phyloP scores from a whole-genome alignment of 2,329 filamentous ascomycete genomes.

The Hypoxylon sp. region DNA sequence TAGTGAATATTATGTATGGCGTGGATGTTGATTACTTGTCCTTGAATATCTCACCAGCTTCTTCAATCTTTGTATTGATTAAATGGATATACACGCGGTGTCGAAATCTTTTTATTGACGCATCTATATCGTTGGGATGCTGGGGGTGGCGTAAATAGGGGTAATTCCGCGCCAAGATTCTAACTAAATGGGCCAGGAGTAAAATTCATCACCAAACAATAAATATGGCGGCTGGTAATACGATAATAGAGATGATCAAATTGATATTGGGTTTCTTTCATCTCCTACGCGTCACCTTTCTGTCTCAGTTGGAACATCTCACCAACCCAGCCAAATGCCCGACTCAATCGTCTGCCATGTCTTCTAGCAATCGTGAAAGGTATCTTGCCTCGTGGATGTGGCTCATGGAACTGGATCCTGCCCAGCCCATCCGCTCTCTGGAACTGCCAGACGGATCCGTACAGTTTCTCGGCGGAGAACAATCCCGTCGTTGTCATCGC shows the following conservation, averaged over 20 bases:
- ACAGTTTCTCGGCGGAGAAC: constrained; percentile 65
- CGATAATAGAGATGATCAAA: background rate
- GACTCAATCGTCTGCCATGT: constrained; percentile 57
- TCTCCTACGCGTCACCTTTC: no score
- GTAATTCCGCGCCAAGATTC: no score
- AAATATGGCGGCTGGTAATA: background rate
- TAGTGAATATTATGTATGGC: no score
- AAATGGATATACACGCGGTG: no score
- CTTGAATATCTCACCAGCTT: no score
- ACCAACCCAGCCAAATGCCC: constrained; percentile 60
- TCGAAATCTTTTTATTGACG: no score
- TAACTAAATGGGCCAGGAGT: no score
- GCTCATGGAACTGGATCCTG: constrained; percentile 68
- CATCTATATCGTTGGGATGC: no score
- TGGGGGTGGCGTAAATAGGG: no score
- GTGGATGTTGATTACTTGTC: no score
- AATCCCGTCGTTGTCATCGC: constrained; percentile 58
- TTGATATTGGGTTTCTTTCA: background rate
- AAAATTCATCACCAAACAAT: no score
- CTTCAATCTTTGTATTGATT: no score
- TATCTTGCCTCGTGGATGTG: constrained; percentile 64
- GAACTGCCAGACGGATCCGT: constrained; percentile 70
- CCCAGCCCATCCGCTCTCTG: constrained; percentile 54
- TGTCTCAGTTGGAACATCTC: constrained; percentile 51
- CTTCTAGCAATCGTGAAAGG: constrained; percentile 55